phyloP scores from a whole-genome alignment of 306 rosid species.

The Vachellia collinsii region DNA sequence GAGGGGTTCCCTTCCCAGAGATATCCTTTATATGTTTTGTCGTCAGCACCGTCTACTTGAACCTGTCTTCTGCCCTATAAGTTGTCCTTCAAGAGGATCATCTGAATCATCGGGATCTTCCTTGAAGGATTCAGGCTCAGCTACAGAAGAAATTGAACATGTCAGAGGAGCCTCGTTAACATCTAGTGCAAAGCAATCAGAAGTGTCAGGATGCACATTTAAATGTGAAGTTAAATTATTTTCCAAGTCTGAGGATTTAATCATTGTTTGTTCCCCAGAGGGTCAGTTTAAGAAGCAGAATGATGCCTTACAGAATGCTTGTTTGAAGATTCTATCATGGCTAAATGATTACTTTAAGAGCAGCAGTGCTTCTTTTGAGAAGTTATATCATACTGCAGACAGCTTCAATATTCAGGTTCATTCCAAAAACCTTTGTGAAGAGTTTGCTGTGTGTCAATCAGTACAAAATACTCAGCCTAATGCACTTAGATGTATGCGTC shows the following conservation, averaged over 20 bases:
- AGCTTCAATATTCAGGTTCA: constrained; percentile 51
- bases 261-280: constrained; percentile 68
- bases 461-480: constrained; percentile 45
- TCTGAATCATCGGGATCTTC: constrained; percentile 56
- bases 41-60: constrained; percentile 86
- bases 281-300: constrained; percentile 67
- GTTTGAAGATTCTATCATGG: constrained; percentile 79
- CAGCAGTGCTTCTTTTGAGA: constrained; percentile 49
- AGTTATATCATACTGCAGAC: constrained; percentile 49
- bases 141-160: constrained; percentile 41
- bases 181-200: constrained; percentile 44
- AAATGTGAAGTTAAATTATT: constrained; percentile 67
- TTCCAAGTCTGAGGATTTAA: constrained; percentile 62
- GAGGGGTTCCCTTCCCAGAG: constrained; percentile 90
- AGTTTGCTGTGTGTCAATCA: constrained; percentile 50
- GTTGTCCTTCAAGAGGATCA: constrained; percentile 44
- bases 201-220: constrained; percentile 52
- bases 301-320: constrained; percentile 80
- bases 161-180: constrained; percentile 45
- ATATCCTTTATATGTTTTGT: constrained; percentile 74
- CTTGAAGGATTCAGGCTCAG: constrained; percentile 53
- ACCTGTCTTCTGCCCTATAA: constrained; percentile 58
- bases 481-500: constrained; percentile 38
- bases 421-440: constrained; percentile 45
- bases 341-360: constrained; percentile 64